Conservation (phyloP, 108 stramenopile species). For the Bacterosira constricta region DNA sequence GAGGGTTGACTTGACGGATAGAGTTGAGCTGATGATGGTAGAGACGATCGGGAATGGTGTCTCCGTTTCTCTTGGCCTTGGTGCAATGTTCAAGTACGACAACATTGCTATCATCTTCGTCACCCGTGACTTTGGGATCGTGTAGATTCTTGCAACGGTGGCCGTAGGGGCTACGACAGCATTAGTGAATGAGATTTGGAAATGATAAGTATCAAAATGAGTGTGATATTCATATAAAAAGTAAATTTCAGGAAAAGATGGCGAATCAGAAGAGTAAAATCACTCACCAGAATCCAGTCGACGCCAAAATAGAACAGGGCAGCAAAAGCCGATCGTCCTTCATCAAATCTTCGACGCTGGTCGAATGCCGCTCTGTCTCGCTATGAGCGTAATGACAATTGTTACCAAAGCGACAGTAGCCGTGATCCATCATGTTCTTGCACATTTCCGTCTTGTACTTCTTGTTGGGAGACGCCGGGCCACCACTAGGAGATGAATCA, state of each 20-base stretch:
- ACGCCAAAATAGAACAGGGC: constrained; percentile 32
- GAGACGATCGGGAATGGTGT: constrained; percentile 23
- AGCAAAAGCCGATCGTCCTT: constrained; percentile 6
- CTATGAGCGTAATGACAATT: constrained; percentile 34
- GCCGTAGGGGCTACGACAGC: constrained; percentile 25
- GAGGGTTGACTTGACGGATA: constrained; percentile 28
- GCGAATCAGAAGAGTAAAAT: not conserved
- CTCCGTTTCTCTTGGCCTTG: constrained; percentile 32
- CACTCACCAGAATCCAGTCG: constrained; percentile 38
- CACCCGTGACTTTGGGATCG: constrained; percentile 21
- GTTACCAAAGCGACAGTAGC: constrained; percentile 13
- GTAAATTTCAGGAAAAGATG: not conserved
- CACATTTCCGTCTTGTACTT: constrained; percentile 45
- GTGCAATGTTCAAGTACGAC: constrained; percentile 27
- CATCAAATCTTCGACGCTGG: constrained; percentile 9
- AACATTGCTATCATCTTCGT: constrained; percentile 1
- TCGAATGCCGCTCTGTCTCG: constrained; percentile 13
- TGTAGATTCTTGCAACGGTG: constrained; percentile 40
- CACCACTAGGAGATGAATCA: no score
- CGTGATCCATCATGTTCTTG: constrained; percentile 7
- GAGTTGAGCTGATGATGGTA: constrained; percentile 14
- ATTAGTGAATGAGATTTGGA: not conserved
- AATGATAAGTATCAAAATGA: not conserved
- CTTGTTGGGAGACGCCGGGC: constrained; percentile 12
- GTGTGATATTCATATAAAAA: not conserved